Percentiles rank a stretch among this genome's conserved stretches.
phyloP scores from a whole-genome alignment of 2,329 filamentous ascomycete species.

The Aspergillus sp. region DNA sequence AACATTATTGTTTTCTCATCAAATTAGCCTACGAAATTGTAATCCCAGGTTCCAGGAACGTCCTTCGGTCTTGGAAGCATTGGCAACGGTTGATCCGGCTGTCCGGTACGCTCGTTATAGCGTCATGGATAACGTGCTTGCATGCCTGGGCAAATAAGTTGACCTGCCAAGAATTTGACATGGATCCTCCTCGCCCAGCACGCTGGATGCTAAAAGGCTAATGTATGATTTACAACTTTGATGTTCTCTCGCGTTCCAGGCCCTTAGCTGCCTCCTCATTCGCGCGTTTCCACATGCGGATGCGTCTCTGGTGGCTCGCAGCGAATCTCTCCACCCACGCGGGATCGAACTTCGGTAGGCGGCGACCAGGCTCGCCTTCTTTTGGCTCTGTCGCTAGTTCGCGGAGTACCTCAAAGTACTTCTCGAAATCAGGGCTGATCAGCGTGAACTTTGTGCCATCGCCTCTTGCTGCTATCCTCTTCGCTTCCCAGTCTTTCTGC shows the following conservation, averaged over 20 bases:
- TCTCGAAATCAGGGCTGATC: conserved; percentile 65
- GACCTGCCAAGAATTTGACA: not conserved
- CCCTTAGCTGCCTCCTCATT: conserved; percentile 42
- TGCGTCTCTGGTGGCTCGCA: conserved; percentile 59
- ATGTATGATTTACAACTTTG: not conserved
- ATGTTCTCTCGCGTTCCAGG: not conserved
- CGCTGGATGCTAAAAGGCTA: not conserved
- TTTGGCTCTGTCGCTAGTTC: conserved; percentile 48
- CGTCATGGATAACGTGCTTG: not conserved
- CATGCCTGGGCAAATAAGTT: not conserved
- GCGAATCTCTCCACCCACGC: conserved; percentile 53
- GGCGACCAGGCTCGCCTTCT: conserved; percentile 43
- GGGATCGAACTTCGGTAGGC: conserved; percentile 49
- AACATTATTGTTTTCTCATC: not conserved
- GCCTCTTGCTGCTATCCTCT: conserved; percentile 57
- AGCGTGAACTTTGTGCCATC: conserved; percentile 62
- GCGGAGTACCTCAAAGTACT: conserved; percentile 63
- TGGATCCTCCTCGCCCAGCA: not conserved
- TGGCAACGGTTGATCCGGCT: not conserved
- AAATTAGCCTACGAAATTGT: not conserved
- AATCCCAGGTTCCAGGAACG: not conserved
- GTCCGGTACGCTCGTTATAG: not conserved
- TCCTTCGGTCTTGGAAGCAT: not conserved
- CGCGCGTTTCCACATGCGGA: conserved; percentile 60
- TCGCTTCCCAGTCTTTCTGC: conserved; percentile 61